Evolutionary conservation across 768 basidiomycete genomes (phyloP).

Genomic region (Neoboletus brunneissimus): DNA sequence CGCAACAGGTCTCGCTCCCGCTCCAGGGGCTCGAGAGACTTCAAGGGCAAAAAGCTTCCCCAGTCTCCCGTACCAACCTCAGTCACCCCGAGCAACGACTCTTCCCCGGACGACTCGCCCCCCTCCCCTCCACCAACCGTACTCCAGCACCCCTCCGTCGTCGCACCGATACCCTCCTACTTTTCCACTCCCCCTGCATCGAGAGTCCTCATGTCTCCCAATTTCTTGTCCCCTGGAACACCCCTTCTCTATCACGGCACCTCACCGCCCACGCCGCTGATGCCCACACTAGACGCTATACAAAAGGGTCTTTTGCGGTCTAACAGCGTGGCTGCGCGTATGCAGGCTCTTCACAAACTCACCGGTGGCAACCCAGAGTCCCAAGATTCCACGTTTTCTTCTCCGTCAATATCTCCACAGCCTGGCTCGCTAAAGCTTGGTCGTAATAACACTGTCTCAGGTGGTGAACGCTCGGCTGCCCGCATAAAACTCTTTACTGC

Average conservation of each 20-base stretch:
- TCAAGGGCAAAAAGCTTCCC: constrained; percentile 58
- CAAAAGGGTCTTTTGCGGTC: constrained; percentile 81
- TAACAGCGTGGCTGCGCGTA: constrained; percentile 81
- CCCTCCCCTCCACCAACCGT: constrained; percentile 29
- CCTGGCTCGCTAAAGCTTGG: constrained; percentile 46
- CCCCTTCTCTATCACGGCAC: constrained; percentile 62
- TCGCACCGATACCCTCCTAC: constrained; percentile 58
- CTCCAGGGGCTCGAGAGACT: constrained; percentile 63
- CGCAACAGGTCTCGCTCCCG: constrained; percentile 68
- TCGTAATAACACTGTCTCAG: constrained; percentile 80
- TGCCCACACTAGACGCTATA: constrained; percentile 77
- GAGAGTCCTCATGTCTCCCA: constrained; percentile 39
- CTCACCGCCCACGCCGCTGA: constrained; percentile 56
- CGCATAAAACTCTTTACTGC: constrained; percentile 65
- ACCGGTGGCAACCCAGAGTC: constrained; percentile 66
- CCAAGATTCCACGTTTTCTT: constrained; percentile 53
- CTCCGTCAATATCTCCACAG: constrained; percentile 47
- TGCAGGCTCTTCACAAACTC: constrained; percentile 80
- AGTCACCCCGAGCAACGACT: constrained; percentile 55
- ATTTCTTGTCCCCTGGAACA: constrained; percentile 52
- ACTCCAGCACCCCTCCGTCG: constrained; percentile 30
- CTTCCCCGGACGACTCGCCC: constrained; percentile 61
- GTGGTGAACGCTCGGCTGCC: constrained; percentile 73
- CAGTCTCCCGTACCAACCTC: constrained; percentile 46
- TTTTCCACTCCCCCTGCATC: constrained; percentile 47